Evolutionary conservation across 495 filamentous ascomycete genomes (phyloP).

Genomic region (Cetradonia linearis): DNA sequence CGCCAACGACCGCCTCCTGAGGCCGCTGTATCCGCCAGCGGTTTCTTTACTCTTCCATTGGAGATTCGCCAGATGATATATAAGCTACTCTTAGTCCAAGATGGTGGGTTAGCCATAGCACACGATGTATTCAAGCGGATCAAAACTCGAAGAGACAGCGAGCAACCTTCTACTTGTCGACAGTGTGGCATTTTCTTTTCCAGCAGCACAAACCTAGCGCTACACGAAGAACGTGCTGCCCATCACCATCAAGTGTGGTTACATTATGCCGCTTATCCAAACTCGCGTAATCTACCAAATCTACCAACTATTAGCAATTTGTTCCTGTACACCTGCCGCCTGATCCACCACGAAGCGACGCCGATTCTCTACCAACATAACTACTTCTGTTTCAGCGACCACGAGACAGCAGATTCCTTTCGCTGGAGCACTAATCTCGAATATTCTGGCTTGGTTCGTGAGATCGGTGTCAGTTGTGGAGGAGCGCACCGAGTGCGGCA

Average conservation of each 20-base stretch:
- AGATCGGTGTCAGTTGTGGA: neutral
- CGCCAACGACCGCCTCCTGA: neutral
- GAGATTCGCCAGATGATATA: neutral
- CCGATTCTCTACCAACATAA: neutral
- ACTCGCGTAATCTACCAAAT: neutral
- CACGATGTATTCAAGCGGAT: neutral
- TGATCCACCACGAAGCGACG: neutral
- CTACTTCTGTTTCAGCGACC: neutral
- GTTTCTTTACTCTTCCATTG: neutral
- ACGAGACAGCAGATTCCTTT: neutral
- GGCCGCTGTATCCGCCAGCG: neutral
- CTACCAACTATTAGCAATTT: neutral
- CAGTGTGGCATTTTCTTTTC: neutral
- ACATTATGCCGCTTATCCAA: neutral
- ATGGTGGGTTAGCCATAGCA: neutral
- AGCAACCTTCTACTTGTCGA: neutral
- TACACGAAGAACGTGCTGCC: neutral
- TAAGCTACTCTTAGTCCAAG: neutral
- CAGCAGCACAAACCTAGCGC: neutral
- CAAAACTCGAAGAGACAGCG: neutral
- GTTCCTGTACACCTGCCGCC: neutral
- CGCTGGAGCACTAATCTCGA: neutral
- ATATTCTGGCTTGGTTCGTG: neutral
- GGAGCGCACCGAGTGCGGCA: no score
- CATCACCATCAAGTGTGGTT: neutral